phyloP scores from a whole-genome alignment of 2,329 filamentous ascomycete species.

The Curvularia lunata region DNA sequence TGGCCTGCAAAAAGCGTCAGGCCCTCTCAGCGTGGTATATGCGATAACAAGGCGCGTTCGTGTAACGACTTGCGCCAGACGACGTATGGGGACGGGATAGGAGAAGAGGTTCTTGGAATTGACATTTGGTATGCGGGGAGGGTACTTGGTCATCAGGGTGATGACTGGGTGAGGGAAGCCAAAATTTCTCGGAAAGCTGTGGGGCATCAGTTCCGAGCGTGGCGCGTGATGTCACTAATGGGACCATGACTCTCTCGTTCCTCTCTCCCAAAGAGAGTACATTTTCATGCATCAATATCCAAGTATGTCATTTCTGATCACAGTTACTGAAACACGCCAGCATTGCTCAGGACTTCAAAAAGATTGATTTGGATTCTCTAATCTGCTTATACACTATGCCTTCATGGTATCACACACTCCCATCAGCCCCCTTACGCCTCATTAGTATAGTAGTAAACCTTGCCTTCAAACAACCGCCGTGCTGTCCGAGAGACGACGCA shows the following conservation, averaged over 20 bases:
- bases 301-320: too few relatives aligned
- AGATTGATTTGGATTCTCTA: neutral
- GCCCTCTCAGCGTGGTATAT: slow-evolving; percentile 36
- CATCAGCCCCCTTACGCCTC: neutral
- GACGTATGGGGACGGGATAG: slow-evolving; percentile 21
- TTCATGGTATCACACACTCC: neutral
- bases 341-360: neutral
- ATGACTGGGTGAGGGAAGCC: slow-evolving; percentile 31
- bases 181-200: slow-evolving; percentile 36
- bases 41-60: slow-evolving; percentile 18
- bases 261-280: neutral
- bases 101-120: slow-evolving; percentile 24
- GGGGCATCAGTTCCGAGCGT: slow-evolving; percentile 28
- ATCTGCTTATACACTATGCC: neutral
- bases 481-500: slow-evolving; percentile 44
- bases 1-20: slow-evolving; percentile 8
- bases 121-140: slow-evolving; percentile 46
- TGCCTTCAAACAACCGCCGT: slow-evolving; percentile 41
- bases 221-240: slow-evolving; percentile 32
- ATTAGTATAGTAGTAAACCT: slow-evolving; percentile 2
- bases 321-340: neutral
- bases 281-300: neutral
- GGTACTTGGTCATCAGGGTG: slow-evolving; percentile 41
- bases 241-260: neutral
- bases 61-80: slow-evolving; percentile 37